A percentile compares a stretch with the other conserved stretches of the same genome.
These are phyloP conservation scores for Endocladia muricata DNA, from an alignment of 31 red algal species.

Conservation along the genomic window DNA sequence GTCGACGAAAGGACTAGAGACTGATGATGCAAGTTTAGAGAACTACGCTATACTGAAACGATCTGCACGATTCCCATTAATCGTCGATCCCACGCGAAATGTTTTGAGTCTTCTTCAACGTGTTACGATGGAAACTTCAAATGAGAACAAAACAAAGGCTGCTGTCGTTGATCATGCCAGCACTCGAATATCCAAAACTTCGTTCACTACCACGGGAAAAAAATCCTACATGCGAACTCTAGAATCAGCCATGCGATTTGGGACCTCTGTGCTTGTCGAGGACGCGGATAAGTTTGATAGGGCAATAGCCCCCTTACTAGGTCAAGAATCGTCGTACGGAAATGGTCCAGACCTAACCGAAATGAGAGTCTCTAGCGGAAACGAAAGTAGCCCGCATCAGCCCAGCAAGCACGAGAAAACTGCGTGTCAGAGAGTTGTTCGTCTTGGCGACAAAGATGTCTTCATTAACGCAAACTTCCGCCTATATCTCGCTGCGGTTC, in stretches of 20 bases:
- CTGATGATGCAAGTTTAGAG: slow-evolving; percentile 55
- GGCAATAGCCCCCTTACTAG: slow-evolving; percentile 67
- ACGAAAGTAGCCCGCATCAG: background rate
- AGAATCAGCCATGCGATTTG: slow-evolving; percentile 83
- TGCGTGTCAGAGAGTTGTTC: slow-evolving; percentile 60
- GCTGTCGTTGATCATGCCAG: background rate
- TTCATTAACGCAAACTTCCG: slow-evolving; percentile 62
- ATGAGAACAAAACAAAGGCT: background rate
- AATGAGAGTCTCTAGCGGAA: no score
- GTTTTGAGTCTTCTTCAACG: slow-evolving; percentile 25
- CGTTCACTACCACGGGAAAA: slow-evolving; percentile 54
- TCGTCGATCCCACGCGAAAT: slow-evolving; percentile 57
- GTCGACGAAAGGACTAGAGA: slow-evolving; percentile 45
- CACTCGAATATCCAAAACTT: slow-evolving; percentile 32
- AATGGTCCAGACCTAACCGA: slow-evolving; percentile 7
- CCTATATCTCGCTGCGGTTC: slow-evolving; percentile 34
- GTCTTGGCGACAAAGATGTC: slow-evolving; percentile 70
- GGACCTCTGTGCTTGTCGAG: slow-evolving; percentile 61
- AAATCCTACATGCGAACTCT: slow-evolving; percentile 80
- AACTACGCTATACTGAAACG: slow-evolving; percentile 77
- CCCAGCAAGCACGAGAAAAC: background rate
- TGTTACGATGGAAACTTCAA: slow-evolving; percentile 12
- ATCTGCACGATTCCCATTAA: slow-evolving; percentile 63
- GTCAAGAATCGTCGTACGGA: slow-evolving; percentile 61
- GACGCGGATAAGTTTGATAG: slow-evolving; percentile 83